Percentiles rank a stretch among this genome's conserved stretches.
Evolutionary conservation across 306 rosid species (phyloP).

Genomic region (Malus asiatica): DNA sequence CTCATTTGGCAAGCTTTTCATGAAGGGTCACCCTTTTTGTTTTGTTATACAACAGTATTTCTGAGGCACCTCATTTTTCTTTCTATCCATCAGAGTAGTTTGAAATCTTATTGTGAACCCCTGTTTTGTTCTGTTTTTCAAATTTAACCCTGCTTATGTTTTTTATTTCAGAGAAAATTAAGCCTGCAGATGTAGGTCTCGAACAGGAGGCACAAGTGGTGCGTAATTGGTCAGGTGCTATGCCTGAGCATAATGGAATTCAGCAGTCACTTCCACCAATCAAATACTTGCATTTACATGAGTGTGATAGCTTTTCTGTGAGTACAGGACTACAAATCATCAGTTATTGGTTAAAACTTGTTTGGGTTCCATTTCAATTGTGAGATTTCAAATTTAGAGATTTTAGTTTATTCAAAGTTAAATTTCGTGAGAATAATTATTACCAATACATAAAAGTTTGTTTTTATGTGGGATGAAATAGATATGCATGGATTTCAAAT

Average conservation of each 20-base stretch:
- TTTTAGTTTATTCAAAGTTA: background rate
- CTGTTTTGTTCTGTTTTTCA: background rate
- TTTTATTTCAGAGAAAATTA: constrained; percentile 71
- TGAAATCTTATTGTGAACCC: background rate
- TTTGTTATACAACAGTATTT: too few relatives aligned
- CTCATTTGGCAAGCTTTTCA: too few relatives aligned
- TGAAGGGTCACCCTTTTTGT: background rate
- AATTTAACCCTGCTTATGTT: constrained; percentile 17
- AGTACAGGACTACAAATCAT: constrained; percentile 17
- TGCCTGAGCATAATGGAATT: constrained; percentile 49
- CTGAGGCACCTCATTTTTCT: background rate
- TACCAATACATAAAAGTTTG: background rate
- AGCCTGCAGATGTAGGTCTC: constrained; percentile 91
- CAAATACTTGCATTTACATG: constrained; percentile 83
- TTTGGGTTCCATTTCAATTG: background rate
- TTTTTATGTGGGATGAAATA: background rate
- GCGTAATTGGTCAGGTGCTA: constrained; percentile 60
- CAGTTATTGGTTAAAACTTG: background rate
- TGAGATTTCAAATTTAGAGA: background rate
- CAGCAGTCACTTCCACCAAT: constrained; percentile 63
- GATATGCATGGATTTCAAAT: background rate
- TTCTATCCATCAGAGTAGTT: background rate
- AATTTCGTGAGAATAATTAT: background rate
- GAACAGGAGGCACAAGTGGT: constrained; percentile 91
- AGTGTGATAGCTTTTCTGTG: constrained; percentile 81